These are phyloP conservation scores for Albizia julibrissin DNA, from an alignment of 306 rosid species.

Conservation along the genomic window DNA sequence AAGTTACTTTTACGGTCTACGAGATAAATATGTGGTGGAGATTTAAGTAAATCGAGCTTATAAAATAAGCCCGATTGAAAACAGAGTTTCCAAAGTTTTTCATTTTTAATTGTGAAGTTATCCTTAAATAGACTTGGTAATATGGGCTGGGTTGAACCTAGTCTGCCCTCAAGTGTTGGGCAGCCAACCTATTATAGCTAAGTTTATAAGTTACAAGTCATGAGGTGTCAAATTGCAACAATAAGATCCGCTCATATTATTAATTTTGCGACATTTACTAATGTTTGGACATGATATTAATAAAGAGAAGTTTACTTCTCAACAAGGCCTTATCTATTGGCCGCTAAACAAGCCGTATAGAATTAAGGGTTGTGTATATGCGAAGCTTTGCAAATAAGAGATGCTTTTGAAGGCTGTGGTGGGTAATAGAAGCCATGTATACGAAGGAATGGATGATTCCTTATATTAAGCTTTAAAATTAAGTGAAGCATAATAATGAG, in stretches of 20 bases:
- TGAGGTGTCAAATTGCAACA: accelerated
- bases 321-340: neutral
- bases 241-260: no score
- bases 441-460: conserved; percentile 49
- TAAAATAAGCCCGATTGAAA: no score
- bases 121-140: neutral
- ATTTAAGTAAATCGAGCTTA: no score
- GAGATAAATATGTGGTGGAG: no score
- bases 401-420: conserved; percentile 33
- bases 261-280: no score
- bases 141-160: no score
- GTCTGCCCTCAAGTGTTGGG: no score
- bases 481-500: conserved; percentile 52
- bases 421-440: conserved; percentile 31
- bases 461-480: conserved; percentile 33
- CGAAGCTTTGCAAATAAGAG: conserved; percentile 34
- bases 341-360: neutral
- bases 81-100: no score
- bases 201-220: no score
- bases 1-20: no score
- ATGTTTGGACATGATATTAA: neutral
- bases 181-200: no score
- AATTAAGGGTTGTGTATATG: neutral
- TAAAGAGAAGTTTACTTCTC: neutral
- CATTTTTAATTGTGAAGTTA: neutral